A percentile compares a stretch with the other conserved stretches of the same genome.
Conservation (phyloP, 768 basidiomycete species). For the Pisolithus marmoratus region DNA sequence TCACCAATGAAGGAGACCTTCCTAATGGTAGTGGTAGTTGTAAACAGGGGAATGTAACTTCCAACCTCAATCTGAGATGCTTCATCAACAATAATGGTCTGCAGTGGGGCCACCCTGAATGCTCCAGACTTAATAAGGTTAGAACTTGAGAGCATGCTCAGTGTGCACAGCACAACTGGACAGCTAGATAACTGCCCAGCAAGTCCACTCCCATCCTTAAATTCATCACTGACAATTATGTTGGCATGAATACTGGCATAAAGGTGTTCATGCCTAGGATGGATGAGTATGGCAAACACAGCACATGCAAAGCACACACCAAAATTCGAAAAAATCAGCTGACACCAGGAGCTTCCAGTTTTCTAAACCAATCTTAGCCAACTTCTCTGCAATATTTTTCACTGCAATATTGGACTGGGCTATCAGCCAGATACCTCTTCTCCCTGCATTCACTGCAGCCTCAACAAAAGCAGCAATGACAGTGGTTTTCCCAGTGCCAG, state of each 20-base stretch:
- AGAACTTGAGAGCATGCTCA: constrained; percentile 63
- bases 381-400: constrained; percentile 83
- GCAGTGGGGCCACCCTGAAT: constrained; percentile 32
- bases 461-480: constrained; percentile 63
- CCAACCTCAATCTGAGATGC: constrained; percentile 62
- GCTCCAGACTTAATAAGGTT: constrained; percentile 11
- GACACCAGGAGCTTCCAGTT: constrained; percentile 71
- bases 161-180: constrained; percentile 67
- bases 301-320: constrained; percentile 38
- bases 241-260: constrained; percentile 46
- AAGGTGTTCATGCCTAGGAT: constrained; percentile 75
- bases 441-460: constrained; percentile 34
- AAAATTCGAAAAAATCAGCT: constrained; percentile 55
- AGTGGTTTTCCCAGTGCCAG: constrained; percentile 70
- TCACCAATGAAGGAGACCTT: constrained; percentile 64
- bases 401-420: constrained; percentile 87
- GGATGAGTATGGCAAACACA: constrained; percentile 1
- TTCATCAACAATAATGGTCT: constrained; percentile 57
- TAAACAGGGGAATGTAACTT: constrained; percentile 41
- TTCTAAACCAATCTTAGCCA: constrained; percentile 46
- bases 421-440: constrained; percentile 66
- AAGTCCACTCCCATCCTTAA: constrained; percentile 17
- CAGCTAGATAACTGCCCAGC: constrained; percentile 33
- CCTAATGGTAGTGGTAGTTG: constrained; percentile 30
- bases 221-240: constrained; percentile 45